Evolutionary conservation across 495 filamentous ascomycete species (phyloP).

Genomic region (Penicillium alfredii): DNA sequence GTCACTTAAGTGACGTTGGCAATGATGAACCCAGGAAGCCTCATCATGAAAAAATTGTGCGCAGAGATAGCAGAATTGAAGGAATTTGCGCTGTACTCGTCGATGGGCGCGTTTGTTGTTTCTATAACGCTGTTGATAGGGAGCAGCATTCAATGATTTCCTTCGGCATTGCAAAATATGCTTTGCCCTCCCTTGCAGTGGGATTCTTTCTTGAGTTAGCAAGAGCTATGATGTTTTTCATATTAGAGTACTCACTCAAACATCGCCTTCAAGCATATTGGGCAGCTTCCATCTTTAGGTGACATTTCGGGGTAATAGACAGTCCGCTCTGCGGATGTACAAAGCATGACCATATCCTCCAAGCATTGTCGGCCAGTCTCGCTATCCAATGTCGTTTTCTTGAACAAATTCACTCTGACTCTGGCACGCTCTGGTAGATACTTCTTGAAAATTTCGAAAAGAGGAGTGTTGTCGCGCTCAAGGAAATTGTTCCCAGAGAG

Average conservation of each 20-base stretch:
- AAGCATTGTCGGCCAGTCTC: constrained; percentile 11
- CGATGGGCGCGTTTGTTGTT: constrained; percentile 19
- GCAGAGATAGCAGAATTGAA: constrained; percentile 19
- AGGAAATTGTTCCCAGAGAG: constrained; percentile 16
- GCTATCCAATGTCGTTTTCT: constrained; percentile 13
- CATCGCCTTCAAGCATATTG: constrained; percentile 6
- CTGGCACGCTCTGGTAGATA: constrained; percentile 13
- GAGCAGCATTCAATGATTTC: constrained; percentile 10
- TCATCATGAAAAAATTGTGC: constrained; percentile 5
- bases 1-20: constrained; percentile 8
- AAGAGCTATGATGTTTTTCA: background rate
- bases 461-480: constrained; percentile 12
- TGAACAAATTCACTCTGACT: constrained; percentile 11
- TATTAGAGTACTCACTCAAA: constrained; percentile 4
- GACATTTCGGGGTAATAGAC: constrained; percentile 12
- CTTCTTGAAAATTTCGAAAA: constrained; percentile 17
- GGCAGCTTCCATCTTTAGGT: constrained; percentile 8
- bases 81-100: constrained; percentile 8
- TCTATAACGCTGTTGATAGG: constrained; percentile 18
- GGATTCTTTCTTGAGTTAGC: constrained; percentile 8
- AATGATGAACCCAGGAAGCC: constrained; percentile 9
- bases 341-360: constrained; percentile 14
- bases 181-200: constrained; percentile 10
- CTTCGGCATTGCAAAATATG: constrained; percentile 20
- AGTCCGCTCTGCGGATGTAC: constrained; percentile 10